Evolutionary conservation across 2,329 filamentous ascomycete genomes (phyloP).

Genomic region (Scedosporium dehoogii): DNA sequence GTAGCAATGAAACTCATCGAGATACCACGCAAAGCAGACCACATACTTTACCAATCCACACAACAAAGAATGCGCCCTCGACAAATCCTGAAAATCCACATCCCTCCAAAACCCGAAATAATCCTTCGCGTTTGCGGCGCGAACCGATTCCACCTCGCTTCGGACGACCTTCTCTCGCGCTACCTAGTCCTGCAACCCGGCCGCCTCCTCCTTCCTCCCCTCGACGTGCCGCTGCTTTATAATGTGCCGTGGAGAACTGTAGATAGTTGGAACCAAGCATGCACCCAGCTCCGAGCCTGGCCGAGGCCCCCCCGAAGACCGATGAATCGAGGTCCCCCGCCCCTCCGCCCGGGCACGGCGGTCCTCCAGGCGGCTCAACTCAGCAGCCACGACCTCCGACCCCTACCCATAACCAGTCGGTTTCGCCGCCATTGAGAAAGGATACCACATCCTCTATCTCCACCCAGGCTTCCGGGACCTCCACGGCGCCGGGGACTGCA

Average conservation of each 20-base stretch:
- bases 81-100: conserved; percentile 63
- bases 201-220: neutral
- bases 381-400: conserved; percentile 13
- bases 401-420: conserved; percentile 16
- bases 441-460: conserved; percentile 45
- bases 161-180: conserved; percentile 6
- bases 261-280: conserved; percentile 16
- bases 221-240: conserved; percentile 6
- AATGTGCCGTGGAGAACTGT: conserved; percentile 2
- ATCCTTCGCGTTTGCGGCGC: neutral
- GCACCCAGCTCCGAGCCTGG: conserved; percentile 29
- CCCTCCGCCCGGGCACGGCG: conserved; percentile 10
- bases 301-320: conserved; percentile 20
- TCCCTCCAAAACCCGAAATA: conserved; percentile 77
- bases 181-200: conserved; percentile 9
- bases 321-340: conserved; percentile 16
- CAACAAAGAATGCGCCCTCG: conserved; percentile 66
- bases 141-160: neutral
- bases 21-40: too few species aligned
- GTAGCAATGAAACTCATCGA: neutral
- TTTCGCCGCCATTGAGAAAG: conserved; percentile 28
- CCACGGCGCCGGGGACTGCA: conserved; percentile 18
- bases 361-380: conserved; percentile 14
- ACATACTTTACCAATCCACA: conserved; percentile 66
- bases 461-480: conserved; percentile 36